Base-by-base conservation (phyloP, 768 basidiomycete species). In the Amanita pseudoporphyria region DNA sequence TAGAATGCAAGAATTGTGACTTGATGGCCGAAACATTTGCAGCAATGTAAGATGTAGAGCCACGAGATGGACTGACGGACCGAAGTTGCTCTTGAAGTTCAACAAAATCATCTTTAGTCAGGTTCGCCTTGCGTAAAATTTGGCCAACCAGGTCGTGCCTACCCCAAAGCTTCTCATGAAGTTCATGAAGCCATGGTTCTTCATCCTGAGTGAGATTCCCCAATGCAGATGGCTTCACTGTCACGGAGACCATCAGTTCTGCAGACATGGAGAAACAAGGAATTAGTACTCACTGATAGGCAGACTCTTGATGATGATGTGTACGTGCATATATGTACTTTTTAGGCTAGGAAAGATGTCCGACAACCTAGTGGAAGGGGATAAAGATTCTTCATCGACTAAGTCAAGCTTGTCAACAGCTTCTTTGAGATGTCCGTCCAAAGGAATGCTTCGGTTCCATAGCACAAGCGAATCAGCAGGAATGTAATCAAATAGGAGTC, bases 141-240 rank as follows among this genome's bases (percentile, higher is more conserved):
- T 47, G n/a, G 45, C 45, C 36, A 35, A 35, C 19, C 33, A 47
- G 26, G 21, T 47, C 13, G n/a, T 35, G n/a, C 47, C 21, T 47
- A 35, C 45, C 16, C 45, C 45, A 47, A 10, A 47, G 45, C 30
- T 38, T 35, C 22, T 31, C 16, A 35, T 47, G 45, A 38, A 47
- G 35, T 47, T 47, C 45, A 35, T 13, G 19, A 10, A 47, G 16
- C 45, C 45, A 35, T 24, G 45, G 32, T 31, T 5, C n/a, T 14
- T 31, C 19, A 24, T 39, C 19, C 38, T 7, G 37, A 5, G 38
- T 5, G 19, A 21, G 37, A 38, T 38, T 38, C 35, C 16, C 10
- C 10, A n/a, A 36, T n/a, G 35, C 9, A 36, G 35, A 36, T 36
- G 14, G 35, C 35, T 5, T 36, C 10, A 36, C 35, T 36, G 35